Percentiles rank a stretch among this genome's conserved stretches.
Conservation (phyloP, 148 eudicot genomes). For the Simmondsia chinensis region DNA sequence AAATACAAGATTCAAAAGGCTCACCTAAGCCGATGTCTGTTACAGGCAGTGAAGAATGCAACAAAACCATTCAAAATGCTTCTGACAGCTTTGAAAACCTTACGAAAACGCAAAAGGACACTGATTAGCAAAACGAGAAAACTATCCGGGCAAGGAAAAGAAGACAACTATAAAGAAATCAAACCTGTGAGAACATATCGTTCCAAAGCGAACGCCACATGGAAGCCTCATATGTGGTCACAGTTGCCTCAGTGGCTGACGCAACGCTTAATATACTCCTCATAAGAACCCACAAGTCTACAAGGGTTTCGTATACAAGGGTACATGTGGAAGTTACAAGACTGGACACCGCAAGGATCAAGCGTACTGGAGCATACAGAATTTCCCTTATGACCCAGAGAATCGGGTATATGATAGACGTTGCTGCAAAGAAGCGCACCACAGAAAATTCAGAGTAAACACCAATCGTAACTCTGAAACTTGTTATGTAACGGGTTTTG, state of each 20-base stretch:
- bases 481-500: no score
- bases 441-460: slow-evolving; percentile 2
- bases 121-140: no score
- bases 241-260: slow-evolving; percentile 64
- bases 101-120: no score
- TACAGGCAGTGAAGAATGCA: slow-evolving; percentile 82
- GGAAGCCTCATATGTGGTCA: slow-evolving; percentile 57
- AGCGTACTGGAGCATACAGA: slow-evolving; percentile 68
- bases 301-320: slow-evolving; percentile 32
- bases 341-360: slow-evolving; percentile 44
- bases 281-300: slow-evolving; percentile 37
- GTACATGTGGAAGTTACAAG: slow-evolving; percentile 26
- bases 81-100: slow-evolving; percentile 84
- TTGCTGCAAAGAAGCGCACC: slow-evolving; percentile 39
- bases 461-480: no score
- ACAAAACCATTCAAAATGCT: slow-evolving; percentile 85
- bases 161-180: no score
- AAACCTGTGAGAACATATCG: slow-evolving; percentile 85
- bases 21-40: slow-evolving; percentile 94
- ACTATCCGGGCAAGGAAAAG: no score
- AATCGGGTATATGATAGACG: slow-evolving; percentile 48
- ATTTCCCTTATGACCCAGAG: slow-evolving; percentile 69
- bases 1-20: slow-evolving; percentile 1
- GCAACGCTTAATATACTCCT: slow-evolving; percentile 47
- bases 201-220: slow-evolving; percentile 88